These are phyloP conservation scores for Climacium dendroides DNA, from an alignment of 225 moss, liverwort and hornwort genomes.

Conservation along the genomic window DNA sequence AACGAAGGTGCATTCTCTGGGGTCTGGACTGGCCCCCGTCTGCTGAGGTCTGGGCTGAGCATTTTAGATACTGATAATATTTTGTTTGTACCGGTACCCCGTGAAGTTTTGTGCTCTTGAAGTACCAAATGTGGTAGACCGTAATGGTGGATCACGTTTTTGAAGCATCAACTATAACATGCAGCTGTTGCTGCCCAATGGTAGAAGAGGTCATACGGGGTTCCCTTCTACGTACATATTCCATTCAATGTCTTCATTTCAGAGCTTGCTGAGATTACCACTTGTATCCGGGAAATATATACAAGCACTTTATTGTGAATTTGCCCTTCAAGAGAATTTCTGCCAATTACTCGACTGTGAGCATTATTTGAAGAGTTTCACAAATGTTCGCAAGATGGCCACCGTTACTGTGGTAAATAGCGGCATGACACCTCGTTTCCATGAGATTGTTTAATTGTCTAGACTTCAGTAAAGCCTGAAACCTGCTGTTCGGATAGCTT, in stretches of 20 bases:
- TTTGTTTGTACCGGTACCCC: background rate
- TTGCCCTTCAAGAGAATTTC: background rate
- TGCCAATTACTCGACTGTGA: background rate
- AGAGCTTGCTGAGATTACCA: background rate
- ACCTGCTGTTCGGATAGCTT: background rate
- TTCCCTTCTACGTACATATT: background rate
- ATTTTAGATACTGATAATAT: background rate
- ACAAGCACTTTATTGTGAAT: background rate
- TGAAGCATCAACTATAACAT: background rate
- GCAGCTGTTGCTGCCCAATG: background rate
- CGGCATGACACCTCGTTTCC: background rate
- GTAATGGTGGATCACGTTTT: background rate
- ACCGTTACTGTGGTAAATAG: background rate
- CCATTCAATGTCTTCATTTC: background rate
- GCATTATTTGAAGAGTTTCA: background rate
- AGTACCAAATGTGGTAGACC: background rate
- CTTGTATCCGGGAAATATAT: background rate
- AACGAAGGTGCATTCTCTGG: background rate
- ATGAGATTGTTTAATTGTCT: background rate
- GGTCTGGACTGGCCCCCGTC: background rate
- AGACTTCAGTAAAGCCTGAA: background rate
- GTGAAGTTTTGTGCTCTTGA: background rate
- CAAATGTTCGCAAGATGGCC: background rate
- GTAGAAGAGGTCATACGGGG: background rate
- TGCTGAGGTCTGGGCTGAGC: background rate